A percentile compares a stretch with the other conserved stretches of the same genome.
Evolutionary conservation across 2,329 filamentous ascomycete species (phyloP).

Genomic region (Colletotrichum truncatum): DNA sequence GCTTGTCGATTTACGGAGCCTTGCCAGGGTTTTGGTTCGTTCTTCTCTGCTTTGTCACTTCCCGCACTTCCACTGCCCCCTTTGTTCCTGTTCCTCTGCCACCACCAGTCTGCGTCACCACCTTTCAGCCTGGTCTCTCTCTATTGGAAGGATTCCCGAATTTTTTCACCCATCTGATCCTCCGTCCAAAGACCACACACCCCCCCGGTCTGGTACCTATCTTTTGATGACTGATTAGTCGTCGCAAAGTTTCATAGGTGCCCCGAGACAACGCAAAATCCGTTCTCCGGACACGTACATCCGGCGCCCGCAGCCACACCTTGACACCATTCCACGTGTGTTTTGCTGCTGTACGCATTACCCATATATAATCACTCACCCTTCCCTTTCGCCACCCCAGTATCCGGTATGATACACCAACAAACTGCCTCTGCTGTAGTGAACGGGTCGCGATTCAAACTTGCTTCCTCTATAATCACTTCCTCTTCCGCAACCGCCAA

Average conservation of each 20-base stretch:
- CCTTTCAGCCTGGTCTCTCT: background rate
- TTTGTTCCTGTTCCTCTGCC: slow-evolving; percentile 1
- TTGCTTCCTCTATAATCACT: slow-evolving; percentile 36
- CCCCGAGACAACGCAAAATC: slow-evolving; percentile 9
- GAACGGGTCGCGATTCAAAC: slow-evolving; percentile 50
- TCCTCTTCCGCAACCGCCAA: slow-evolving; percentile 22
- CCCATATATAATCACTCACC: background rate
- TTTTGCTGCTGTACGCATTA: slow-evolving; percentile 6
- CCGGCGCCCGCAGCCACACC: slow-evolving; percentile 13
- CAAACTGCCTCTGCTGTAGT: slow-evolving; percentile 49
- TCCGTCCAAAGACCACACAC: background rate
- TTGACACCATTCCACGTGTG: slow-evolving; percentile 7
- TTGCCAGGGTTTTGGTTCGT: no score
- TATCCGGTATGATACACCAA: slow-evolving; percentile 55
- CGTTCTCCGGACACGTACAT: slow-evolving; percentile 14
- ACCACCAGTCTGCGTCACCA: slow-evolving; percentile 22
- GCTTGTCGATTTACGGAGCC: slow-evolving; percentile 14
- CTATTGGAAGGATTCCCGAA: background rate
- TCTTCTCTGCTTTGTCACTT: background rate
- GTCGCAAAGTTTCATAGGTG: slow-evolving; percentile 26
- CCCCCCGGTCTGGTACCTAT: background rate
- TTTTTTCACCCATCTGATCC: background rate
- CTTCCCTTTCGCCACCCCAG: slow-evolving; percentile 30
- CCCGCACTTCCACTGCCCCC: background rate
- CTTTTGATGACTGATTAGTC: slow-evolving; percentile 22